A percentile compares a stretch with the other conserved stretches of the same genome.
phyloP scores from a whole-genome alignment of 148 eudicot genomes.

The Rhododendron molle region DNA sequence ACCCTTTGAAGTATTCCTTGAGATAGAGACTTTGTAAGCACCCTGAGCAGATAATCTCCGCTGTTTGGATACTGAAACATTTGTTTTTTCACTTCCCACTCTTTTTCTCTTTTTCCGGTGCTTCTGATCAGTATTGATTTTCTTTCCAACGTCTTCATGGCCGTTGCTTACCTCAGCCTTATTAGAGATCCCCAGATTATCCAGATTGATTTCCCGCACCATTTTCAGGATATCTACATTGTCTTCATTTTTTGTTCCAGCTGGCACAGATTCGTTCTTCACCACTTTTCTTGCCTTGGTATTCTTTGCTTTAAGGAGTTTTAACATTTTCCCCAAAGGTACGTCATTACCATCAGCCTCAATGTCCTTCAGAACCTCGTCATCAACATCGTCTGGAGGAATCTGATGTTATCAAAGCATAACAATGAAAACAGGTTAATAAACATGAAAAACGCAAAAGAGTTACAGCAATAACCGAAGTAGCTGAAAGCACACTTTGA shows the following conservation, averaged over 20 bases:
- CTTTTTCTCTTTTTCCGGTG: slow-evolving; percentile 47
- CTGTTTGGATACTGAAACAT: slow-evolving; percentile 69
- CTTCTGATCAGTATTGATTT: slow-evolving; percentile 27
- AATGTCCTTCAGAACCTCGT: slow-evolving; percentile 58
- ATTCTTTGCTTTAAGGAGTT: slow-evolving; percentile 77
- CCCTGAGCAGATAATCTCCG: slow-evolving; percentile 48
- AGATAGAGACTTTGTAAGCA: slow-evolving; percentile 19
- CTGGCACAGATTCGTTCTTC: slow-evolving; percentile 36
- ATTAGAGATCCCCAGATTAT: slow-evolving; percentile 38
- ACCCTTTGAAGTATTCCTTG: slow-evolving; percentile 24
- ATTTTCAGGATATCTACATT: slow-evolving; percentile 59
- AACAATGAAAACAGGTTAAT: slow-evolving; percentile 8
- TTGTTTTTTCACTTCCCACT: slow-evolving; percentile 27
- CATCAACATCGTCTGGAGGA: slow-evolving; percentile 47
- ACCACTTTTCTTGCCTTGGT: slow-evolving; percentile 54
- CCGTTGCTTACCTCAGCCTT: slow-evolving; percentile 69
- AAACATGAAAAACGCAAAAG: neutral
- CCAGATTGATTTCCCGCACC: slow-evolving; percentile 81
- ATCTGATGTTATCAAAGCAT: slow-evolving; percentile 39
- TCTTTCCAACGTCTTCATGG: slow-evolving; percentile 32
- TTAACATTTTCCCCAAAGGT: slow-evolving; percentile 81
- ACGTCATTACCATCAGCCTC: slow-evolving; percentile 82
- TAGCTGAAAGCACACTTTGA: neutral
- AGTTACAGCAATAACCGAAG: neutral
- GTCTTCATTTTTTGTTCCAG: slow-evolving; percentile 40